Conservation (phyloP, 805 yeast species). For the Saturnispora diversa region DNA sequence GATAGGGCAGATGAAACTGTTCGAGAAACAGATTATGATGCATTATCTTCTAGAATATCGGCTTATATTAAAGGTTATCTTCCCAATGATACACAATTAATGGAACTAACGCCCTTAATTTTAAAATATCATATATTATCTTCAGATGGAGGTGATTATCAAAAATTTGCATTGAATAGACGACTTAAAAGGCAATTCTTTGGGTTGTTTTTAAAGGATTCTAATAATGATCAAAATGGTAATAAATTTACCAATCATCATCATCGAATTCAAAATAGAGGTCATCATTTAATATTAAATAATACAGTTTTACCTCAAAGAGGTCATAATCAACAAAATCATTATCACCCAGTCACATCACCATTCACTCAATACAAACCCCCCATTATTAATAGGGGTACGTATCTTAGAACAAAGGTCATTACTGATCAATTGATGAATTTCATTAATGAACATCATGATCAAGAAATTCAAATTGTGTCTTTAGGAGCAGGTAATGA, state of each 20-base stretch:
- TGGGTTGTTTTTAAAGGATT: slow-evolving; percentile 19
- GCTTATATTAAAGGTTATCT: slow-evolving; percentile 45
- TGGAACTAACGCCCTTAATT: slow-evolving; percentile 31
- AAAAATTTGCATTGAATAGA: slow-evolving; percentile 27
- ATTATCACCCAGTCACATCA: not conserved
- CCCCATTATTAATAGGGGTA: slow-evolving; percentile 67
- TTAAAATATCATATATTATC: slow-evolving; percentile 31
- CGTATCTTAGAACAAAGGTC: slow-evolving; percentile 50
- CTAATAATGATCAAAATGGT: not conserved
- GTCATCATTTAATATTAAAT: not conserved
- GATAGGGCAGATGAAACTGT: slow-evolving; percentile 21
- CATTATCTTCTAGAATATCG: slow-evolving; percentile 54
- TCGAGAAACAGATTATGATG: slow-evolving; percentile 54
- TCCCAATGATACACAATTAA: slow-evolving; percentile 29
- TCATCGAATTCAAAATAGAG: not conserved
- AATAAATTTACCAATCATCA: too few relatives aligned
- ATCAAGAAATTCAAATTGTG: slow-evolving; percentile 40
- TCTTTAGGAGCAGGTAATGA: slow-evolving; percentile 82
- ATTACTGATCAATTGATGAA: slow-evolving; percentile 40
- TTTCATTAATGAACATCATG: slow-evolving; percentile 31
- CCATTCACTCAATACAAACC: slow-evolving; percentile 29
- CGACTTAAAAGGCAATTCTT: slow-evolving; percentile 33
- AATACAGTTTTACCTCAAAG: slow-evolving; percentile 1
- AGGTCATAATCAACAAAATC: slow-evolving; percentile 1
- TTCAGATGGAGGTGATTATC: slow-evolving; percentile 32